Evolutionary conservation across 2,329 filamentous ascomycete genomes (phyloP).

Genomic region (Lachnellula hyalina): DNA sequence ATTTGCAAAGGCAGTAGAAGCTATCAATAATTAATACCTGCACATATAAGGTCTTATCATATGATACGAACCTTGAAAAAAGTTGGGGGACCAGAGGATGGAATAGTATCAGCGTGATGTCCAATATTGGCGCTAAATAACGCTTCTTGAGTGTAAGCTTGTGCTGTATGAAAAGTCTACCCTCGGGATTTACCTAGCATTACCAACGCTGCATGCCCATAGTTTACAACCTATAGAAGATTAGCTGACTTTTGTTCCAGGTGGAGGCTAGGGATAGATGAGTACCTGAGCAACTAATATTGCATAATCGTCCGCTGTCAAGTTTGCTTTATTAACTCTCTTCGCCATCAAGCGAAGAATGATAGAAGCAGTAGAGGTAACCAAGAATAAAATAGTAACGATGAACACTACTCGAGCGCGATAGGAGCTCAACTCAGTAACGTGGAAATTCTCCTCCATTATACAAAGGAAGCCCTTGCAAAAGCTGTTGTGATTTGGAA

Average conservation of each 20-base stretch:
- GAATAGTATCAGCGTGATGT: not conserved
- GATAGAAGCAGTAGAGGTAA: conserved; percentile 5
- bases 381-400: not conserved
- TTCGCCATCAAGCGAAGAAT: conserved; percentile 8
- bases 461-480: not conserved
- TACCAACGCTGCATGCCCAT: not conserved
- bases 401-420: conserved; percentile 1
- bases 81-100: not conserved
- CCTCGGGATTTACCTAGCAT: not conserved
- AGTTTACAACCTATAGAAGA: not conserved
- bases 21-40: not conserved
- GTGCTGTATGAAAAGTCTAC: not conserved
- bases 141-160: not conserved
- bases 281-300: conserved; percentile 4
- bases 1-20: conserved; percentile 1
- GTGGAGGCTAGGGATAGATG: not conserved
- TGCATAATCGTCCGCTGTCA: conserved; percentile 3
- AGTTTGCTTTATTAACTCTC: not conserved
- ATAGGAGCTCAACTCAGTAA: not conserved
- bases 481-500: too few relatives aligned
- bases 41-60: not conserved
- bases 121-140: conserved; percentile 1
- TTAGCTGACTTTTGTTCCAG: not conserved
- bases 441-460: not conserved
- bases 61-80: conserved; percentile 1